phyloP scores from a whole-genome alignment of 176 grass and related monocot species.

The Cenchrus americanus region DNA sequence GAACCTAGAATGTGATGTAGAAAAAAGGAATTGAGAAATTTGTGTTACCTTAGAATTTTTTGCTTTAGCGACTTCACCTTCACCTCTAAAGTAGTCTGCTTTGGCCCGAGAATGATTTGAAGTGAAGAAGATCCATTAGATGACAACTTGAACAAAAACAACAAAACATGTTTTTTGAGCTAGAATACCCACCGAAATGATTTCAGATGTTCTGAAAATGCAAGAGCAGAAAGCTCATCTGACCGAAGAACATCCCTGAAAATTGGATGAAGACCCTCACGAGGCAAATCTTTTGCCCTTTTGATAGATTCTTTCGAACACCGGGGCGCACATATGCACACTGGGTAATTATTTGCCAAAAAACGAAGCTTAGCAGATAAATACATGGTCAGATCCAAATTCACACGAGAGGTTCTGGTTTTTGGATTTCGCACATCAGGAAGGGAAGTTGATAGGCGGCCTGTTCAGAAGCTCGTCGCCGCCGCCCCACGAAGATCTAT shows the following conservation, averaged over 20 bases:
- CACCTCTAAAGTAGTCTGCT: slow-evolving; percentile 96
- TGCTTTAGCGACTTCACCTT: slow-evolving; percentile 78
- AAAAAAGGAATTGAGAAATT: not conserved
- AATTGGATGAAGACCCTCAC: slow-evolving; percentile 85
- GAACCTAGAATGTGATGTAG: slow-evolving; percentile 12
- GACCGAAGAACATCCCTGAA: slow-evolving; percentile 71
- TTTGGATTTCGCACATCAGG: no score
- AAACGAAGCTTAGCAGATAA: no score
- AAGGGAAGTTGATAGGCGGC: no score
- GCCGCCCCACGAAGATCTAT: no score
- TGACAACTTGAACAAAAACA: slow-evolving; percentile 34
- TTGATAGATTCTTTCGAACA: slow-evolving; percentile 83
- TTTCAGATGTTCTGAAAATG: slow-evolving; percentile 83
- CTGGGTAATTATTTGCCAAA: no score
- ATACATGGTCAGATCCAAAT: no score
- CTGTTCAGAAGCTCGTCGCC: no score
- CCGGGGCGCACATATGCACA: no score
- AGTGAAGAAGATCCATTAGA: slow-evolving; percentile 28
- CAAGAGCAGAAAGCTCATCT: slow-evolving; percentile 88
- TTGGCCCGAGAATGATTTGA: slow-evolving; percentile 62
- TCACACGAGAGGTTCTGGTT: no score
- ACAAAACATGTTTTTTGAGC: slow-evolving; percentile 3
- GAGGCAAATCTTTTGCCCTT: slow-evolving; percentile 79
- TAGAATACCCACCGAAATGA: slow-evolving; percentile 64
- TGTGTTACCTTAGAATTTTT: slow-evolving; percentile 69